These are phyloP conservation scores for Globisporangium ultimum DNA, from an alignment of 352 stramenopile species.

Conservation along the genomic window DNA sequence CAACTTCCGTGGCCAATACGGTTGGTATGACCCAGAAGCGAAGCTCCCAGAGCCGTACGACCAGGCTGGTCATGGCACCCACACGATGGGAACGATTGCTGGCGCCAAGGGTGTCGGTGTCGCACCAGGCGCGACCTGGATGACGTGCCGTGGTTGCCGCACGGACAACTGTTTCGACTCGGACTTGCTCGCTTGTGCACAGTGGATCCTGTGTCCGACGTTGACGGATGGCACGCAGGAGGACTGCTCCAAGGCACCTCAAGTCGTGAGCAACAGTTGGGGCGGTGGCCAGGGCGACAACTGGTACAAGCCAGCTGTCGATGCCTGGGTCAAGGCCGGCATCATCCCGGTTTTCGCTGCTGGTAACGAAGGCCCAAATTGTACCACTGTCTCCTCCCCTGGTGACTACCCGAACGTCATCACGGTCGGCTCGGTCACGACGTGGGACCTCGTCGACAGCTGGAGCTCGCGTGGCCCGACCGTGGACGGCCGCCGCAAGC, in stretches of 20 bases:
- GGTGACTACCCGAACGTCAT: slow-evolving; percentile 23
- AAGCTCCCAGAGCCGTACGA: slow-evolving; percentile 8
- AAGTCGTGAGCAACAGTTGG: too few species aligned
- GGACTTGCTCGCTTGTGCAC: too few species aligned
- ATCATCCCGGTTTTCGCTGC: too few species aligned
- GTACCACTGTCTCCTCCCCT: slow-evolving; percentile 1
- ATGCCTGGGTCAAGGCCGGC: too few species aligned
- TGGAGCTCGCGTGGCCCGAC: slow-evolving; percentile 4
- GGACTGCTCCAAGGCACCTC: too few species aligned
- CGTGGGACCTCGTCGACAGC: slow-evolving; percentile 3
- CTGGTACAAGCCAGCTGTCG: too few species aligned
- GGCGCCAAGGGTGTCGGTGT: slow-evolving; percentile 10
- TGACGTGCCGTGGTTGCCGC: slow-evolving; percentile 13
- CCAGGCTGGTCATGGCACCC: slow-evolving; percentile 7
- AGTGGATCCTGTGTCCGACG: too few species aligned
- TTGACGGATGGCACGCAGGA: too few species aligned
- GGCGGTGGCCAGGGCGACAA: too few species aligned
- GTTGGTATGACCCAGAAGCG: slow-evolving; percentile 10
- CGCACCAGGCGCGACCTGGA: slow-evolving; percentile 14
- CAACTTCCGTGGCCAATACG: slow-evolving; percentile 12
- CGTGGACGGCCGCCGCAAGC: too few species aligned
- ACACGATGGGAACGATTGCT: slow-evolving; percentile 16
- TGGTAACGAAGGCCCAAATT: too few species aligned
- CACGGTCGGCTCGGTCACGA: slow-evolving; percentile 14
- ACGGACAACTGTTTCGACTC: background rate